Percentiles rank a stretch among this genome's conserved stretches.
Conservation (phyloP, 257 asterid species). For the Primulina tabacum region DNA sequence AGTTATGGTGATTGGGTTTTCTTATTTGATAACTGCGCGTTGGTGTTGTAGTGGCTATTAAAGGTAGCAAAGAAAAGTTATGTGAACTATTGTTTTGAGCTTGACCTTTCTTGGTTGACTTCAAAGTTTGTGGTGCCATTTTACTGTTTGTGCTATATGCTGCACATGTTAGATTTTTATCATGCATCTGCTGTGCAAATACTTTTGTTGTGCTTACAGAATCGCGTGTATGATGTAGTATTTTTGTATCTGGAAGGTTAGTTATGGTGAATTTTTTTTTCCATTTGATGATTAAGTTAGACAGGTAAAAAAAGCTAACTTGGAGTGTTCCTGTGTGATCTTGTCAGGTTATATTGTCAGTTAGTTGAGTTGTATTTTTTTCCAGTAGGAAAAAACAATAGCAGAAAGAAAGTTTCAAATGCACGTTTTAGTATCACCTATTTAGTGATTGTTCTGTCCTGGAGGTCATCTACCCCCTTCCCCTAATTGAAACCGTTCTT, state of each 20-base stretch:
- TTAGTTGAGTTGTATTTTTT: too few species aligned
- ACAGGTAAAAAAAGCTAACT: too few species aligned
- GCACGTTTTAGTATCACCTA: neutral
- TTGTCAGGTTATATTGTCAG: neutral
- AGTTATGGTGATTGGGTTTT: neutral
- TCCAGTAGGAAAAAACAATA: too few species aligned
- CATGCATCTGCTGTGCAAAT: neutral
- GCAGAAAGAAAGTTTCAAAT: neutral
- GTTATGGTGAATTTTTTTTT: too few species aligned
- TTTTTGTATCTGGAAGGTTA: neutral
- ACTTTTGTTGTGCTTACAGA: neutral
- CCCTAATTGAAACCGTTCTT: neutral
- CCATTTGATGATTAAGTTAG: too few species aligned
- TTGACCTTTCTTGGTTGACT: neutral
- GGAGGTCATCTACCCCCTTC: neutral
- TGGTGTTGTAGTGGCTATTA: neutral
- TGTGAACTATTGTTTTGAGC: neutral
- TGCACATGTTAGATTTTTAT: neutral
- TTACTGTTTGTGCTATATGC: neutral
- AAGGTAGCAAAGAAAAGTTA: neutral
- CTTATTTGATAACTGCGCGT: neutral
- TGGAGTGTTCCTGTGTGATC: too few species aligned
- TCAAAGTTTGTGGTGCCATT: neutral
- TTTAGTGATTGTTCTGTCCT: neutral
- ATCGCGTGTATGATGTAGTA: neutral